Evolutionary conservation across 345 rosid genomes (phyloP).

Genomic region (Rhodomyrtus tomentosa): DNA sequence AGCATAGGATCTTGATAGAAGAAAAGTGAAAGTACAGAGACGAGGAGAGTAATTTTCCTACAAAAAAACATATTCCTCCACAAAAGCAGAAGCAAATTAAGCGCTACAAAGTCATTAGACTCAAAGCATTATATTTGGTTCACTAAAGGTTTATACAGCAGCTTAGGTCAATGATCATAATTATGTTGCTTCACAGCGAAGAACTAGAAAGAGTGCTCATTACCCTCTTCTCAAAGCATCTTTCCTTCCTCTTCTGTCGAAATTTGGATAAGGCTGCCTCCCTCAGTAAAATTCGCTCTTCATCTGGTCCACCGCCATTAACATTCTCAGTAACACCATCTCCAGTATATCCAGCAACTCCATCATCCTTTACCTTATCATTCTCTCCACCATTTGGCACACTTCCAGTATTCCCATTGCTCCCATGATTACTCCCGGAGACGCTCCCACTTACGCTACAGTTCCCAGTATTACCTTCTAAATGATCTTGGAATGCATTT

Average conservation of each 20-base stretch:
- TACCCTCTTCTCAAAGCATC: constrained; percentile 77
- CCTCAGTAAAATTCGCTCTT: constrained; percentile 29
- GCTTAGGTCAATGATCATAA: background rate
- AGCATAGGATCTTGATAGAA: background rate
- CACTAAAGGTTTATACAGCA: background rate
- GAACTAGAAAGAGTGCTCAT: background rate
- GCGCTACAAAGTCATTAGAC: background rate
- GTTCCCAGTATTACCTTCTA: constrained; percentile 30
- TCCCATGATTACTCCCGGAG: constrained; percentile 67
- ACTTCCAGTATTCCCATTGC: constrained; percentile 44
- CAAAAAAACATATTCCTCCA: background rate
- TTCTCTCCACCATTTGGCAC: constrained; percentile 35
- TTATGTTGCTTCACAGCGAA: background rate
- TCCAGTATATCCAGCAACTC: constrained; percentile 31
- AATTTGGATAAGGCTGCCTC: constrained; percentile 63
- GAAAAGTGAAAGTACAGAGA: background rate
- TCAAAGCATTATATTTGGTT: background rate
- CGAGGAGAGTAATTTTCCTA: background rate
- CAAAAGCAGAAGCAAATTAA: background rate
- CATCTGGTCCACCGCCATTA: constrained; percentile 16
- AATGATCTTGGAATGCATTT: constrained; percentile 20
- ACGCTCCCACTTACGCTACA: constrained; percentile 57
- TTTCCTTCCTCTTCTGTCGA: constrained; percentile 68
- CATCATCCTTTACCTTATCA: constrained; percentile 42
- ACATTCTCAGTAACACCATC: constrained; percentile 9